A percentile compares a stretch with the other conserved stretches of the same genome.
Evolutionary conservation across 2,329 filamentous ascomycete genomes (phyloP).

Genomic region (Colletotrichum sp.): DNA sequence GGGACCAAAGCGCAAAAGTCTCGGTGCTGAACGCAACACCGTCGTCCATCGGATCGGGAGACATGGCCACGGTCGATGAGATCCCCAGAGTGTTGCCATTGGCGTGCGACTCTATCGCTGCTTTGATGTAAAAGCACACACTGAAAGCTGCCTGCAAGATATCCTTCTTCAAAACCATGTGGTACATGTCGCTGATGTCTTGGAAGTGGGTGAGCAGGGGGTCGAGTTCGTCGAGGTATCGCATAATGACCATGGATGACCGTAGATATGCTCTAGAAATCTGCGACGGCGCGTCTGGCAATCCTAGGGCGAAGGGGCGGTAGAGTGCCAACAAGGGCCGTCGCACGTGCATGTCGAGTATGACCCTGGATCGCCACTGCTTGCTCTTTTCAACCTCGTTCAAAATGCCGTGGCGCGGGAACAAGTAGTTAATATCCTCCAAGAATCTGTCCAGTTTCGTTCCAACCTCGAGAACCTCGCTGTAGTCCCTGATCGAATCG

Average conservation of each 20-base stretch:
- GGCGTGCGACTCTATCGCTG: constrained; percentile 25
- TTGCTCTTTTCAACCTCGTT: constrained; percentile 51
- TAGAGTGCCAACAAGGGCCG: constrained; percentile 58
- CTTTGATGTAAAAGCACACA: constrained; percentile 59
- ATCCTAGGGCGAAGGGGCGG: constrained; percentile 59
- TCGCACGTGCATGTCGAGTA: constrained; percentile 60
- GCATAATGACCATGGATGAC: constrained; percentile 61
- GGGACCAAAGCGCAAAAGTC: constrained; percentile 46
- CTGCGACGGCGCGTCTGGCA: constrained; percentile 52
- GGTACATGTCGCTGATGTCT: constrained; percentile 56
- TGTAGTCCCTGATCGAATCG: constrained; percentile 57
- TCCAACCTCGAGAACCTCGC: constrained; percentile 58
- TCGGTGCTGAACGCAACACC: constrained; percentile 38
- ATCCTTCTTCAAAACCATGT: constrained; percentile 58
- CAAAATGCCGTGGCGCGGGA: constrained; percentile 49
- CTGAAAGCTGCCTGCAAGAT: constrained; percentile 61
- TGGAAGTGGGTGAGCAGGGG: constrained; percentile 49
- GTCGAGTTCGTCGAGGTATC: constrained; percentile 60
- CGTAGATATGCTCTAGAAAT: constrained; percentile 58
- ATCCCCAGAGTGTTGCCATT: constrained; percentile 13
- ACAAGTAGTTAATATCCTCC: constrained; percentile 59
- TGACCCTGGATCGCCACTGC: constrained; percentile 55
- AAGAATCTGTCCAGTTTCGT: constrained; percentile 58
- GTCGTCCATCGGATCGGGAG: constrained; percentile 39
- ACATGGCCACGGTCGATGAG: constrained; percentile 31